These are phyloP conservation scores for Phytophthora pisi DNA, from an alignment of 352 stramenopile genomes.

Conservation along the genomic window DNA sequence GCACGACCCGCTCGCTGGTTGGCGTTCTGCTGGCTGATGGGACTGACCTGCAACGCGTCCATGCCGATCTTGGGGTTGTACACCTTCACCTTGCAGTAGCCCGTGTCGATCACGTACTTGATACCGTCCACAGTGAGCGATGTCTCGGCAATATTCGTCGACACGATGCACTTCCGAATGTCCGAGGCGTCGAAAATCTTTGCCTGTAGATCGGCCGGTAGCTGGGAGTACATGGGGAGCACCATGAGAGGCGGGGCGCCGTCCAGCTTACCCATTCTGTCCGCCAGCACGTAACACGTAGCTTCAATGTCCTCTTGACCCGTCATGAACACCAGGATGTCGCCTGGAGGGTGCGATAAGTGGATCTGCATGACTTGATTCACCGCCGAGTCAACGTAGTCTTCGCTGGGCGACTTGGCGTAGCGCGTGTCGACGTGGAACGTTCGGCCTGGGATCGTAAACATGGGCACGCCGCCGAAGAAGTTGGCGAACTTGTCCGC, in stretches of 20 bases:
- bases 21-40: conserved; percentile 97
- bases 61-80: conserved; percentile 99
- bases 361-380: conserved; percentile 99
- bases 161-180: conserved; percentile 97
- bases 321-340: conserved; percentile 99
- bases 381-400: conserved; percentile 98
- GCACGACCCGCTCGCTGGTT: conserved; percentile 97
- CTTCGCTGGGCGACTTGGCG: conserved; percentile 94
- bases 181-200: conserved; percentile 98
- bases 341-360: conserved; percentile 95
- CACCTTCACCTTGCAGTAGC: conserved; percentile 99
- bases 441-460: conserved; percentile 94
- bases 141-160: conserved; percentile 98
- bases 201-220: conserved; percentile 97
- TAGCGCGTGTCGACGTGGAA: conserved; percentile 89
- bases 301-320: conserved; percentile 99
- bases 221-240: conserved; percentile 99
- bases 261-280: conserved; percentile 95
- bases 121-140: conserved; percentile 97
- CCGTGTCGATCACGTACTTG: conserved; percentile 98
- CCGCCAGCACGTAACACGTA: conserved; percentile 93
- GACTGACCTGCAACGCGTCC: conserved; percentile 96
- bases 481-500: conserved; percentile 97
- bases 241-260: conserved; percentile 95
- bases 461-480: conserved; percentile 97